Evolutionary conservation across 208 protist genomes (phyloP).

Genomic region (Blastocrithidia nonstop): DNA sequence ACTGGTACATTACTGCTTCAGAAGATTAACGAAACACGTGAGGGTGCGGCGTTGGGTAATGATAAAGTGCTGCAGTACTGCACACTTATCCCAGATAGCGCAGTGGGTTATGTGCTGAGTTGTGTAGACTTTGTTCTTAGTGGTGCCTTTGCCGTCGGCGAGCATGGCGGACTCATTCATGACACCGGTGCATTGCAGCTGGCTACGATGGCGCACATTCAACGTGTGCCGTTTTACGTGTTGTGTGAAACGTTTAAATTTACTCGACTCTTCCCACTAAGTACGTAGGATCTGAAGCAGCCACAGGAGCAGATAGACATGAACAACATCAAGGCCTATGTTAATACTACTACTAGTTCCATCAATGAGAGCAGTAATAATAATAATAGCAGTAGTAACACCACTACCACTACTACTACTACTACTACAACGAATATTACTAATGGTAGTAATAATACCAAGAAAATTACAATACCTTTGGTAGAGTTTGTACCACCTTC

Average conservation of each 20-base stretch:
- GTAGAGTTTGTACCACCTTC: slow-evolving; percentile 83
- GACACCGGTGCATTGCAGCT: slow-evolving; percentile 96
- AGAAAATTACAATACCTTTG: slow-evolving; percentile 54
- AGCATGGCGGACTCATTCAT: slow-evolving; percentile 98
- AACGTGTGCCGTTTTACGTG: slow-evolving; percentile 97
- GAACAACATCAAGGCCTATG: no score
- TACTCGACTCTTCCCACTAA: slow-evolving; percentile 92
- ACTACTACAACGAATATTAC: no score
- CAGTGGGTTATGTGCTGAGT: slow-evolving; percentile 68
- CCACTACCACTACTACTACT: no score
- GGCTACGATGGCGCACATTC: slow-evolving; percentile 88
- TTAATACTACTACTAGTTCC: no score
- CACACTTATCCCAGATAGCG: slow-evolving; percentile 82
- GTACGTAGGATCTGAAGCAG: slow-evolving; percentile 84
- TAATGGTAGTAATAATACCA: no score
- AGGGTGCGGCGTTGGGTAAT: slow-evolving; percentile 36
- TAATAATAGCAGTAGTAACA: no score
- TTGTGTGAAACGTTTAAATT: slow-evolving; percentile 99
- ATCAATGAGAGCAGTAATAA: no score
- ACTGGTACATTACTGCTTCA: slow-evolving; percentile 32
- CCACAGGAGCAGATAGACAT: no score
- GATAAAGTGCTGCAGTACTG: slow-evolving; percentile 45
- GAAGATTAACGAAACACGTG: slow-evolving; percentile 30
- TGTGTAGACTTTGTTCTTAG: slow-evolving; percentile 94
- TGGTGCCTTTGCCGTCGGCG: slow-evolving; percentile 96